Evolutionary conservation across 768 basidiomycete species (phyloP).

Genomic region (Nidularia sp.): DNA sequence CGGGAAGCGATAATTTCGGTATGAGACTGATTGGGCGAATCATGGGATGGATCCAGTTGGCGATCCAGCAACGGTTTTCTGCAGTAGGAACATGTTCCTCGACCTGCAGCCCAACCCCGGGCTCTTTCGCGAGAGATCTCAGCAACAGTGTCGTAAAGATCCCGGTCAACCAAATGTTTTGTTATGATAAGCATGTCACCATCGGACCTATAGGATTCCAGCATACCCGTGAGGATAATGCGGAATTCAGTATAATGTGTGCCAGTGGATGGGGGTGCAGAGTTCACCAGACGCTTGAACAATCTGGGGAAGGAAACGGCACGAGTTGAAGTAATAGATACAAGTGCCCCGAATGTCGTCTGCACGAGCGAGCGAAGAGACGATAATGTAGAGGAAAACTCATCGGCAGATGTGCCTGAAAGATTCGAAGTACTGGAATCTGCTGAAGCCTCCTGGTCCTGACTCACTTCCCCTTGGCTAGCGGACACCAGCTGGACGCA

Average conservation of each 20-base stretch:
- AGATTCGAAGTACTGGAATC: constrained; percentile 23
- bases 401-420: constrained; percentile 2
- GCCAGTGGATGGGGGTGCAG: constrained; percentile 52
- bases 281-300: constrained; percentile 88
- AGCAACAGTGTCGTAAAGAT: constrained; percentile 73
- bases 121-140: constrained; percentile 51
- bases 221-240: constrained; percentile 88
- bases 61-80: constrained; percentile 33
- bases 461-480: neutral
- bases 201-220: constrained; percentile 90
- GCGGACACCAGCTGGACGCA: constrained; percentile 52
- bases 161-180: constrained; percentile 74
- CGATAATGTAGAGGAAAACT: constrained; percentile 31
- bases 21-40: constrained; percentile 11
- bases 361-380: constrained; percentile 75
- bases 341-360: constrained; percentile 76
- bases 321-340: constrained; percentile 77
- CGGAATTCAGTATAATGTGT: constrained; percentile 89
- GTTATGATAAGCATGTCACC: constrained; percentile 87
- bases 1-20: constrained; percentile 45
- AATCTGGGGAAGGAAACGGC: constrained; percentile 87
- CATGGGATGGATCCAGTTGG: neutral
- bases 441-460: constrained; percentile 30
- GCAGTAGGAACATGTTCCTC: constrained; percentile 50
- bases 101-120: constrained; percentile 58